Evolutionary conservation across 345 rosid genomes (phyloP).

Genomic region (Conringia planisiliqua): DNA sequence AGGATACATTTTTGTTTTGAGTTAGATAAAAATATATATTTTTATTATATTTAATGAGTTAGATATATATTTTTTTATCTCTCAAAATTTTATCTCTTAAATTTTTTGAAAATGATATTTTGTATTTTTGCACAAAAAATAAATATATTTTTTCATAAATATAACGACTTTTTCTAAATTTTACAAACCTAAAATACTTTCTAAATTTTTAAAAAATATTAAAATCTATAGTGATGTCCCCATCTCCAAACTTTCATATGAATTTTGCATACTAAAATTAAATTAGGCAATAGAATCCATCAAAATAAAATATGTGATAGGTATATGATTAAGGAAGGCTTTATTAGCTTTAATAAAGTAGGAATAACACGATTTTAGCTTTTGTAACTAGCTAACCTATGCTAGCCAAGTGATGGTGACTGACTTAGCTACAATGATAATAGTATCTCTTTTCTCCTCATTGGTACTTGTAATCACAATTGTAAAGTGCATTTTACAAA

Average conservation of each 20-base stretch:
- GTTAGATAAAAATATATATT: no score
- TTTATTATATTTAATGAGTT: no score
- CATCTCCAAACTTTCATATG: neutral
- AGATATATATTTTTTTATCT: no score
- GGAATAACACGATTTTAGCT: constrained; percentile 24
- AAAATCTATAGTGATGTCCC: constrained; percentile 10
- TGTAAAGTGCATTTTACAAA: constrained; percentile 31
- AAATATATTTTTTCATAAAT: no score
- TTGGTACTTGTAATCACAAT: constrained; percentile 34
- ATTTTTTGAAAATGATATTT: no score
- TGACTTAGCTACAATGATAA: constrained; percentile 26
- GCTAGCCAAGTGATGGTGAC: constrained; percentile 32
- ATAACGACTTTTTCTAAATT: no score
- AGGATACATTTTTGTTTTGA: no score
- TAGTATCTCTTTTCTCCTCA: constrained; percentile 12
- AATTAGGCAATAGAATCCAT: constrained; percentile 29
- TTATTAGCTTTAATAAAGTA: constrained; percentile 28
- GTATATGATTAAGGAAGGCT: constrained; percentile 25
- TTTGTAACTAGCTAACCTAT: constrained; percentile 23
- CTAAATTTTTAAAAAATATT: neutral
- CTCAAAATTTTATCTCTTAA: no score
- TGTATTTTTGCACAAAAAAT: no score
- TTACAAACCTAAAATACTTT: neutral
- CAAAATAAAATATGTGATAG: constrained; percentile 24
- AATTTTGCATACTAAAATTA: neutral